Base-by-base conservation (phyloP, 768 basidiomycete species). In the Phylloporus scabripes region DNA sequence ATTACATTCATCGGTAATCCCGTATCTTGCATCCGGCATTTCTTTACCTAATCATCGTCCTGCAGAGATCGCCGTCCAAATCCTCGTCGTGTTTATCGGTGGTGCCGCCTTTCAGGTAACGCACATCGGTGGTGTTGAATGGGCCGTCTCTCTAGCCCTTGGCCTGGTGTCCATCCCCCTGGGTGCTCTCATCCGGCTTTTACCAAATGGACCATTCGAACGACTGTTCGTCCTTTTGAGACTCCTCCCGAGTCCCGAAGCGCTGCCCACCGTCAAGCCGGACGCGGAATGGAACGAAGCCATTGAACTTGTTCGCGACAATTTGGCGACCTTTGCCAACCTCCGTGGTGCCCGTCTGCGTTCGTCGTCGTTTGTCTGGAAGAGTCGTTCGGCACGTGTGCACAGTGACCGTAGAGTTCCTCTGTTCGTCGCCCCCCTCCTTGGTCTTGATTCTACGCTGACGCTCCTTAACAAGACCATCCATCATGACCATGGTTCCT, bases 81-180 rank as follows among this genome's bases (percentile, higher is more conserved):
- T 93, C 40, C 52, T 92, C 52, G 94, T 98, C 49, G 87, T 97
- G 45, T 91, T 92, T 60, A 76, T 98, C 37, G 95, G 93, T 34
- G 87, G 89, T 31, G 78, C 87, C 3, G 94, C 93, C 0, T 98
- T 99, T 75, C 83, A 88, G 60, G 95, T 97, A 8, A 84, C 81
- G 0, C 74, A 64, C 7, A 82, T 98, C 44, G 72, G 72, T 33
- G 92, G 87, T 8, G 81, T 80, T 34, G 92, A 95, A 66, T 99
- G 96, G 96, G 93, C 82, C 46, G 90, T 98, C 56, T 88, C 90
- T 0, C 72, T 99, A 33, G 85, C 91, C 42, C 77, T 97, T 29
- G 96, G 95, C 31, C 53, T 85, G 37, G 79, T 92, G 41, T 85
- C 96, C 9, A 81, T 98, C 39, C 96, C 95, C 5, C 76, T 95